Base-by-base conservation (phyloP, 1,284 basidiomycete genomes). In the Apiotrichum sp. region DNA sequence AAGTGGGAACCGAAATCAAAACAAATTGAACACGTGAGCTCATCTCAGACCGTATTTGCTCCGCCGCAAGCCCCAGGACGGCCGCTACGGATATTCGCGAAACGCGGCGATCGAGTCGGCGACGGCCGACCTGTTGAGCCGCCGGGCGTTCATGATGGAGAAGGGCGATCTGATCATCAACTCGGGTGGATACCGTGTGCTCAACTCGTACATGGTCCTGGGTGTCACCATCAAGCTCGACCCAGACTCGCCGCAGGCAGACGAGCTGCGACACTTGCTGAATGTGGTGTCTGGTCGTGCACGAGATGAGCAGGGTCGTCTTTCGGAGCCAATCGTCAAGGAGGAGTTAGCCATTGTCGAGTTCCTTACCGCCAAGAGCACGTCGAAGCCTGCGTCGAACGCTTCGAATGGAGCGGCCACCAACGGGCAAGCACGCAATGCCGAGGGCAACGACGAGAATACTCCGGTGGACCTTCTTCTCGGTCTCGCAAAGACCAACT, bases 211-310 rank as follows among this genome's bases (percentile, higher is more conserved):
- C 58, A 75, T 76, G 69, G 73, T 75, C 1, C 63, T 77, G 1
- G 74, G 74, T 39, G 75, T 78, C 6, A 76, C 75, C 7, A 77
- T 78, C 59, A 77, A 77, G 52, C 69, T 77, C 44, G 76, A 77
- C 52, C 74, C 77, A 0, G 69, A 72, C 6, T 75, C 76, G 6
- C 65, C 72, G 9, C 72, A 76, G 58, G 76, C 77, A 0, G 75
- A 78, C 52, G 75, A 78, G 55, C 65, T 78, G 29, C 62, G 76
- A 3, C 70, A 74, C 38, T 62, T 78, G 3, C 68, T 78, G 40
- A 76, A 77, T 53, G 66, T 78, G 13, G 77, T 77, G 6, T 74
- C 75, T n/a, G 76, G 76, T 9, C 67, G 72, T 14, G 70, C 74
- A 11, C 71, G 74, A 11, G 77, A 77, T 56, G 62, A 66, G 11